Percentiles rank a stretch among this genome's conserved stretches.
Conservation (phyloP, 805 yeast genomes). For the Cyberlindnera lachancei region DNA sequence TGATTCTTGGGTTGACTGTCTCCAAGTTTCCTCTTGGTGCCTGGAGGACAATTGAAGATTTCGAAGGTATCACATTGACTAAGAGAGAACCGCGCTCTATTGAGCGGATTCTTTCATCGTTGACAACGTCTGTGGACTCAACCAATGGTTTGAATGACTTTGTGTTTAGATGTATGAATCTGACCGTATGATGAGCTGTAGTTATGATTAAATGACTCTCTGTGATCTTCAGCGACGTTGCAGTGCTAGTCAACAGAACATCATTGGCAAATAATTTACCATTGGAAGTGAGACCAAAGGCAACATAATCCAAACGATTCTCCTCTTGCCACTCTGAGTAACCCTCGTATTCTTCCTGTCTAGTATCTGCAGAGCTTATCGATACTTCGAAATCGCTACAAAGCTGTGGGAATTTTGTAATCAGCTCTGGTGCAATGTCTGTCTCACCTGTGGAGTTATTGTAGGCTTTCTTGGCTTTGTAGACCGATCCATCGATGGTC, state of each 20-base stretch:
- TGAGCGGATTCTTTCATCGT: constrained; percentile 79
- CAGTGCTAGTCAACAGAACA: constrained; percentile 56
- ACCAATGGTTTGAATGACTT: constrained; percentile 32
- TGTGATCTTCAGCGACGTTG: constrained; percentile 72
- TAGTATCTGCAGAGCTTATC: constrained; percentile 11
- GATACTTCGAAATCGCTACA: constrained; percentile 55
- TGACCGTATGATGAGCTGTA: constrained; percentile 77
- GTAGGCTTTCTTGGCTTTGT: constrained; percentile 25
- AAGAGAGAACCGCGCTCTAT: constrained; percentile 90
- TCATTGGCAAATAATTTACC: constrained; percentile 70
- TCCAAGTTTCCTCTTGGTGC: constrained; percentile 96
- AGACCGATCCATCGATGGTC: constrained; percentile 55
- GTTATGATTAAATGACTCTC: constrained; percentile 73
- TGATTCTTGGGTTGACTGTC: constrained; percentile 86
- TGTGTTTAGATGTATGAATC: constrained; percentile 65
- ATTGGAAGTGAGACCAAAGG: constrained; percentile 67
- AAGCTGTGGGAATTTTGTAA: constrained; percentile 58
- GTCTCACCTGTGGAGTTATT: not conserved
- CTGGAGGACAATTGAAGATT: constrained; percentile 75
- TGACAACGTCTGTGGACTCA: constrained; percentile 28
- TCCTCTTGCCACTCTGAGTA: constrained; percentile 24
- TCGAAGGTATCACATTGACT: constrained; percentile 74
- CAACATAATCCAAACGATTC: constrained; percentile 26
- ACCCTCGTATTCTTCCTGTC: constrained; percentile 14
- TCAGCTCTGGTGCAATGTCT: not conserved